These are phyloP conservation scores for Penicillium lividum DNA, from an alignment of 495 filamentous ascomycete species.

Conservation along the genomic window DNA sequence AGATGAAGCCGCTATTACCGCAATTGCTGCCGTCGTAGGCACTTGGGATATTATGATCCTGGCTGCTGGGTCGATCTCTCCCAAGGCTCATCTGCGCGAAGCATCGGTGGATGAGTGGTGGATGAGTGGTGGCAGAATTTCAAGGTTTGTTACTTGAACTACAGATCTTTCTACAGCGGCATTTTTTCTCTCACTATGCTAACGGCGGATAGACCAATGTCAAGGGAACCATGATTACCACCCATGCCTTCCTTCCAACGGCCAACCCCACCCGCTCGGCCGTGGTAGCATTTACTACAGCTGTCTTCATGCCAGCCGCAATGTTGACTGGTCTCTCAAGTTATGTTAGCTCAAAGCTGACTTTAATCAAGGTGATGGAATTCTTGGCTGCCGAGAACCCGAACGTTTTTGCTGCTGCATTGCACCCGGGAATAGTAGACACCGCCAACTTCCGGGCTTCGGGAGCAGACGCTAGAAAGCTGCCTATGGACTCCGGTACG, in stretches of 20 bases:
- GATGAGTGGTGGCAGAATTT: constrained; percentile 40
- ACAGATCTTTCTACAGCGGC: not conserved
- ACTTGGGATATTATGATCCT: constrained; percentile 39
- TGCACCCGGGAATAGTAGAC: constrained; percentile 45
- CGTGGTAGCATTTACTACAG: constrained; percentile 32
- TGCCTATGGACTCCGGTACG: constrained; percentile 36
- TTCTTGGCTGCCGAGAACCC: constrained; percentile 43
- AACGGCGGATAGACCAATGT: constrained; percentile 37
- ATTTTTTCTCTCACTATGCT: not conserved
- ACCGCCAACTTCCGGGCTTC: constrained; percentile 32
- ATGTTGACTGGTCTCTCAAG: constrained; percentile 28
- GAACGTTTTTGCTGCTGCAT: constrained; percentile 32
- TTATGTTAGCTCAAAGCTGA: constrained; percentile 44
- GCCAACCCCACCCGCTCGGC: constrained; percentile 32
- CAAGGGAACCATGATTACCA: constrained; percentile 35
- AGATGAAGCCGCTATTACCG: constrained; percentile 21
- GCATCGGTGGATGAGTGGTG: constrained; percentile 30
- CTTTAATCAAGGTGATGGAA: constrained; percentile 39
- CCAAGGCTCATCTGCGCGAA: constrained; percentile 20
- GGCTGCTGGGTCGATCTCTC: constrained; percentile 31
- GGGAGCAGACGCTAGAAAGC: constrained; percentile 17
- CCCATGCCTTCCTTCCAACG: constrained; percentile 39
- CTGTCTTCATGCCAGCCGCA: constrained; percentile 19
- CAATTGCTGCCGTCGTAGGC: constrained; percentile 25
- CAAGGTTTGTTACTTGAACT: constrained; percentile 18